Conservation (phyloP, 2,329 filamentous ascomycete species). For the Cercospora citrullina region DNA sequence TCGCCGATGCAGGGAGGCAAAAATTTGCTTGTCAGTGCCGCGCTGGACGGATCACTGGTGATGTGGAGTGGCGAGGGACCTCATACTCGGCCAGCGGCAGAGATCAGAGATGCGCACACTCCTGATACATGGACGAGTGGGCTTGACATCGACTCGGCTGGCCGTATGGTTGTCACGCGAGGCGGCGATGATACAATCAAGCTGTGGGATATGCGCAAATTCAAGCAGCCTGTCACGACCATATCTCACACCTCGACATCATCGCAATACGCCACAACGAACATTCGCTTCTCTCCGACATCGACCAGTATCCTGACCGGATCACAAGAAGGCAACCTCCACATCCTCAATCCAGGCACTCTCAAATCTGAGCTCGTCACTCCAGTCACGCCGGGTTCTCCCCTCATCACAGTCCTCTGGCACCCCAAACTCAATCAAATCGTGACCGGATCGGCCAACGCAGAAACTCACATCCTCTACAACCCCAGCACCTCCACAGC, state of each 20-base stretch:
- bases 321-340: conserved; percentile 78
- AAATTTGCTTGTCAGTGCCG: conserved; percentile 77
- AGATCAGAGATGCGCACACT: conserved; percentile 80
- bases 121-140: conserved; percentile 88
- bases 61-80: conserved; percentile 93
- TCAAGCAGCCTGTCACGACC: conserved; percentile 83
- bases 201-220: conserved; percentile 94
- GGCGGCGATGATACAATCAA: conserved; percentile 93
- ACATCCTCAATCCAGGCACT: conserved; percentile 92
- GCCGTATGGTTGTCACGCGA: conserved; percentile 83
- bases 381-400: conserved; percentile 79
- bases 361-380: conserved; percentile 81
- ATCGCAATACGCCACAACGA: conserved; percentile 77
- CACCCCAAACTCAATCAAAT: conserved; percentile 96
- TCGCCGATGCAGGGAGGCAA: conserved; percentile 68
- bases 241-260: conserved; percentile 79
- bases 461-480: conserved; percentile 86
- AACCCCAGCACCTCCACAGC: conserved; percentile 77
- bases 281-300: conserved; percentile 86
- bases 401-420: conserved; percentile 85
- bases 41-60: conserved; percentile 82
- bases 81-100: conserved; percentile 75
- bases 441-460: conserved; percentile 87
- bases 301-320: conserved; percentile 85
- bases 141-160: conserved; percentile 86